Conservation (phyloP, 2,329 filamentous ascomycete species). For the Penicillium sp. region DNA sequence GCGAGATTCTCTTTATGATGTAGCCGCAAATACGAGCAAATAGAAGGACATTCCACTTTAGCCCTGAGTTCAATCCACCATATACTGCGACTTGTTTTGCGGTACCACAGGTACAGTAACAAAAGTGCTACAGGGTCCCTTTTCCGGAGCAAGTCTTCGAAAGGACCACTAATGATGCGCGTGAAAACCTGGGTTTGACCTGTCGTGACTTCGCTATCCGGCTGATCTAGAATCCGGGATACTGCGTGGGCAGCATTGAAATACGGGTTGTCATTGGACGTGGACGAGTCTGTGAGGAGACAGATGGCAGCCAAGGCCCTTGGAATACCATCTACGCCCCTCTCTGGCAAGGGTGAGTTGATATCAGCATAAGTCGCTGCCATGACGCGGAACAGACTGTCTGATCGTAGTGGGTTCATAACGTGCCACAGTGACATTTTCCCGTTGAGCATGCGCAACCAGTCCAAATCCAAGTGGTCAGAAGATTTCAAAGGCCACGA, state of each 20-base stretch:
- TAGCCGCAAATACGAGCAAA: conserved; percentile 37
- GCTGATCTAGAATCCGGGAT: conserved; percentile 29
- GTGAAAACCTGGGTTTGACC: conserved; percentile 35
- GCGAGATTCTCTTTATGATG: conserved; percentile 28
- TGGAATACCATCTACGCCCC: conserved; percentile 23
- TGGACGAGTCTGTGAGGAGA: conserved; percentile 30
- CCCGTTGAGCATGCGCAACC: conserved; percentile 57
- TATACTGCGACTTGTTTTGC: conserved; percentile 39
- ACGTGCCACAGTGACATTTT: conserved; percentile 56
- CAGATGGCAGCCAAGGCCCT: conserved; percentile 23
- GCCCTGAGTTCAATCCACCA: conserved; percentile 48
- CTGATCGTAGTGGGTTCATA: conserved; percentile 48
- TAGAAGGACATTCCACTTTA: conserved; percentile 45
- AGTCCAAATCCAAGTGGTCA: conserved; percentile 51
- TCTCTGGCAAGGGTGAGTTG: conserved; percentile 30
- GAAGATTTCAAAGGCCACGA: conserved; percentile 57
- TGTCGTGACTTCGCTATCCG: conserved; percentile 26
- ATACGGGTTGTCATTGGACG: conserved; percentile 37
- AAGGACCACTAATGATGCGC: conserved; percentile 33
- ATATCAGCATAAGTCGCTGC: conserved; percentile 37
- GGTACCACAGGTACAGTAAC: conserved; percentile 46
- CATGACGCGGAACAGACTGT: conserved; percentile 48
- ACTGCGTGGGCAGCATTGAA: conserved; percentile 40
- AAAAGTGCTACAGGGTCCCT: conserved; percentile 42
- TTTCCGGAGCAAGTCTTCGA: conserved; percentile 30